Evolutionary conservation across 495 filamentous ascomycete genomes (phyloP), one percentile per base, ranked within the genome.

Genomic region (Podospora tetraspora): DNA sequence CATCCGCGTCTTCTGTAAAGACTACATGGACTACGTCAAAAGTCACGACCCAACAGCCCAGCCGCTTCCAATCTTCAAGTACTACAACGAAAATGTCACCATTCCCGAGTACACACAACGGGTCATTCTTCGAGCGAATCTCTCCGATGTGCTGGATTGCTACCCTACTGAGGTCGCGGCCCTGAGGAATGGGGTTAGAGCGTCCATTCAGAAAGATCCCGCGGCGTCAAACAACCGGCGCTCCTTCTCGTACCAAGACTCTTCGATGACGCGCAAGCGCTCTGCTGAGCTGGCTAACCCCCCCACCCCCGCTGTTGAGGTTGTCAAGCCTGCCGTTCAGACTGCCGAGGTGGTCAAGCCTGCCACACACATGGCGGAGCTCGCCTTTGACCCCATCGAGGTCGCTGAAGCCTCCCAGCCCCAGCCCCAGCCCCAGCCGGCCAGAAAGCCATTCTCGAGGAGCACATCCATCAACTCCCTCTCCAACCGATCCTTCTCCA

Each of bases 1-100:
- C 71, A 81, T 92, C 64, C 78, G 83, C 16, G 79, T 81, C 4
- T 82, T 81, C 68, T 74, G 77, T n/a, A 67, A 73, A 2, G 79
- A 80, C 1, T 86, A 81, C 64, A 30, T 80, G 0, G 64, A 72
- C 0, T 85, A 85, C 52, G 76, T 82, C 27, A 29, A n/a, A 16
- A 61, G 69, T 1, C 68, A 70, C 2, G 74, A 74, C 8, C 23
- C 61, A 9, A 23, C 67, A 0, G 24, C 72, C 2, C 66, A 64
- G 7, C 66, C 77, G 1, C 72, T 83, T 3, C 74, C 73, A 12
- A 77, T 80, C 2, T 72, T 80, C 5, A 66, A 82, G 24, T 85
- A 75, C 74, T 87, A 84, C 69, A 79, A 81, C 63, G 66, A 77
- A 6, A 77, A 78, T n/a, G 77, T 79, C 7, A 69, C 78, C 12